These are phyloP conservation scores for Backusella morwellensis DNA, from an alignment of 192 early-diverging fungal species.

Conservation along the genomic window DNA sequence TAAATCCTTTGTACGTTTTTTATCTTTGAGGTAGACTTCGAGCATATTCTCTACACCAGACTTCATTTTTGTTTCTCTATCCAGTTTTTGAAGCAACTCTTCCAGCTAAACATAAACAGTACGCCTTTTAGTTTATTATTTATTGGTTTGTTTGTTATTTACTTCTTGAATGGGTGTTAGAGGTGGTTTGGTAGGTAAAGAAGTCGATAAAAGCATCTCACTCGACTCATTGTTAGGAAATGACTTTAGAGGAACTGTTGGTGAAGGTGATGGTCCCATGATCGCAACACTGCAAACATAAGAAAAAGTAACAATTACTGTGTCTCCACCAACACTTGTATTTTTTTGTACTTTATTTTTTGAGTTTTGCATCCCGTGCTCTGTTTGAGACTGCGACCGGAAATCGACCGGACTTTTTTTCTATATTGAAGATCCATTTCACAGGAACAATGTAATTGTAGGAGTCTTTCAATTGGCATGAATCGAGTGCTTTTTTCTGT, in stretches of 20 bases:
- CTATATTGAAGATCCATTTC: background rate
- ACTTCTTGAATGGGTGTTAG: slow-evolving; percentile 8
- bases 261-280: slow-evolving; percentile 17
- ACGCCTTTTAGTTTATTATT: background rate
- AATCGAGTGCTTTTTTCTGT: too few species aligned
- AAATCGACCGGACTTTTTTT: slow-evolving; percentile 1
- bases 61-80: slow-evolving; percentile 37
- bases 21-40: slow-evolving; percentile 38
- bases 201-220: background rate
- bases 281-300: background rate
- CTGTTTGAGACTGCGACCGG: background rate
- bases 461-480: too few species aligned
- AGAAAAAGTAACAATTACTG: background rate
- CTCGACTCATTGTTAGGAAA: background rate
- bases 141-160: background rate
- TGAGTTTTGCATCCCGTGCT: background rate
- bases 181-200: background rate
- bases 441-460: too few species aligned
- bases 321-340: background rate
- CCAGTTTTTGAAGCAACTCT: slow-evolving; percentile 24
- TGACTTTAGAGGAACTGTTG: slow-evolving; percentile 1
- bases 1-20: slow-evolving; percentile 36
- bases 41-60: slow-evolving; percentile 43
- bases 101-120: slow-evolving; percentile 22
- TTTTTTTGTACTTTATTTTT: background rate